Conservation (phyloP, 768 basidiomycete species). For the Sistotremastrum niveocremeum region DNA sequence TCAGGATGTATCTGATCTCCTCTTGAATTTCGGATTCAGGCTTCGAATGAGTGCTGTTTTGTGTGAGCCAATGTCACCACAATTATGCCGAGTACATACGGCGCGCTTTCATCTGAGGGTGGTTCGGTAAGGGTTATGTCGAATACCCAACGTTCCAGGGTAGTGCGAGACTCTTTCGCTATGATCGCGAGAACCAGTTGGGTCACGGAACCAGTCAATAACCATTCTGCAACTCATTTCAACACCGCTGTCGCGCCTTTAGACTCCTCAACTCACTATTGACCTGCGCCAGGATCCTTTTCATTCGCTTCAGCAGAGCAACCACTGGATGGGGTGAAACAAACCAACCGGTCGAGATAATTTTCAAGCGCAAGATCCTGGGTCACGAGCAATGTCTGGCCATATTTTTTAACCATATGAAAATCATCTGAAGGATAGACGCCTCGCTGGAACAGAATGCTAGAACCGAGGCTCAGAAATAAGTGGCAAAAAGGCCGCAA, state of each 20-base stretch:
- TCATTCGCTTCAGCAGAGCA: background rate
- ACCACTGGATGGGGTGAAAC: slow-evolving; percentile 1
- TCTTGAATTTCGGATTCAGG: slow-evolving; percentile 86
- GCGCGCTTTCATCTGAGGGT: slow-evolving; percentile 31
- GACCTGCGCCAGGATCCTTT: slow-evolving; percentile 81
- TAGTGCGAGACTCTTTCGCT: slow-evolving; percentile 81
- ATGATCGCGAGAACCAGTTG: slow-evolving; percentile 94
- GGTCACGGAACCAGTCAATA: slow-evolving; percentile 81
- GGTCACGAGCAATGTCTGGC: slow-evolving; percentile 88
- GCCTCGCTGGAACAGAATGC: slow-evolving; percentile 91
- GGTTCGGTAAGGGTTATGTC: slow-evolving; percentile 78
- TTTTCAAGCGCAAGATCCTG: slow-evolving; percentile 87
- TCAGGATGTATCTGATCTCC: slow-evolving; percentile 94
- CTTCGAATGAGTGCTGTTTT: slow-evolving; percentile 39
- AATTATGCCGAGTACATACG: slow-evolving; percentile 26
- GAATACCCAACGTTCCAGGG: slow-evolving; percentile 97
- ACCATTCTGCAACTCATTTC: slow-evolving; percentile 56
- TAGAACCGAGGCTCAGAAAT: slow-evolving; percentile 16
- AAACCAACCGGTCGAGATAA: slow-evolving; percentile 66
- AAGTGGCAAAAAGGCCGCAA: slow-evolving; percentile 6
- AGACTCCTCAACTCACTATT: slow-evolving; percentile 47
- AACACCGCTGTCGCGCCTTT: background rate
- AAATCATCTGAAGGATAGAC: slow-evolving; percentile 98
- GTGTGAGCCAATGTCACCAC: background rate
- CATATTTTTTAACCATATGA: slow-evolving; percentile 99